Evolutionary conservation across 441 rosid species (phyloP).

Genomic region (Biscutella auriculata): DNA sequence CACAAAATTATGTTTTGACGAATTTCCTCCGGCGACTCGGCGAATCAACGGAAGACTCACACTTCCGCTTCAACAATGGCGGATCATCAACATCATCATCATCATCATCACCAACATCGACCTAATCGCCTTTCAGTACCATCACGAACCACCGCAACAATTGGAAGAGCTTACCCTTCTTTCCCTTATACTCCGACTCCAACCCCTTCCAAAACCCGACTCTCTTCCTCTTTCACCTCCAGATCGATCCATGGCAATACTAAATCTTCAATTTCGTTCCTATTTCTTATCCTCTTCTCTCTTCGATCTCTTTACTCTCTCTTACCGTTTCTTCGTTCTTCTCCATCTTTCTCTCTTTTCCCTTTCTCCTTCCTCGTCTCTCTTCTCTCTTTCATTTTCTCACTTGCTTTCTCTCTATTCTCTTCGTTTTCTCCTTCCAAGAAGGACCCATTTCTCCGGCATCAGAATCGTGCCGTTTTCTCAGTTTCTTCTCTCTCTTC

Average conservation of each 20-base stretch:
- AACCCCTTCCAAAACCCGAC: slow-evolving; percentile 59
- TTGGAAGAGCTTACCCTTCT: slow-evolving; percentile 31
- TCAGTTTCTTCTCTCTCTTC: slow-evolving; percentile 38
- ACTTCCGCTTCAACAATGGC: slow-evolving; percentile 33
- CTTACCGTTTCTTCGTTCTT: slow-evolving; percentile 71
- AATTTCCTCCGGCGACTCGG: slow-evolving; percentile 3
- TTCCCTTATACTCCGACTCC: slow-evolving; percentile 58
- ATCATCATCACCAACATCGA: slow-evolving; percentile 41
- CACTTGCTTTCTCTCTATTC: slow-evolving; percentile 53
- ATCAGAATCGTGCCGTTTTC: slow-evolving; percentile 26
- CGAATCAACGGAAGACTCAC: slow-evolving; percentile 7
- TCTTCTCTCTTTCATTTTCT: slow-evolving; percentile 55
- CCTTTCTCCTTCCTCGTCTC: slow-evolving; percentile 73
- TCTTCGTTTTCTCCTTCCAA: slow-evolving; percentile 44
- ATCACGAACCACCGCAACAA: slow-evolving; percentile 13
- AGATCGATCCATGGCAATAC: slow-evolving; percentile 23
- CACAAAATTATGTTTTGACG: background rate
- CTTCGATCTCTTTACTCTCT: slow-evolving; percentile 79
- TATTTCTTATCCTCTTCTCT: slow-evolving; percentile 61
- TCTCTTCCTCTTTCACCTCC: background rate
- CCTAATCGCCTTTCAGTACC: slow-evolving; percentile 50
- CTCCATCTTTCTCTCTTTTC: slow-evolving; percentile 71
- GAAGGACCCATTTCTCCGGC: slow-evolving; percentile 29
- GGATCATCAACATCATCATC: slow-evolving; percentile 44
- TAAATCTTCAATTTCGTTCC: slow-evolving; percentile 53